These are phyloP conservation scores for Plasmopara muralis DNA, from an alignment of 352 stramenopile species.

Conservation along the genomic window DNA sequence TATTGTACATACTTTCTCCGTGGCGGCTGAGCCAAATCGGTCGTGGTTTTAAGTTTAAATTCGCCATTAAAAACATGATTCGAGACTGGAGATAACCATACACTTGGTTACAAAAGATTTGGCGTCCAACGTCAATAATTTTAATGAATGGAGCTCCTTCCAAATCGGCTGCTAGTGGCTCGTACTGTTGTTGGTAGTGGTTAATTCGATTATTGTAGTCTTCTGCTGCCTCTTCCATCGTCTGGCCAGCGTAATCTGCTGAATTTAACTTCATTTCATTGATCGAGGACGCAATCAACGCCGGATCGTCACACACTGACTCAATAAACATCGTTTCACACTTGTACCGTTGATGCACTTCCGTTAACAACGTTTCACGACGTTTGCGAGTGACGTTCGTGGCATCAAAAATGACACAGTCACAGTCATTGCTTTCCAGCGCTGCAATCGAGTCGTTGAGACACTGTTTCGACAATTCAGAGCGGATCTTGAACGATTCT, in stretches of 20 bases:
- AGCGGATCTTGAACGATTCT: slow-evolving; percentile 59
- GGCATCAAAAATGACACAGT: slow-evolving; percentile 79
- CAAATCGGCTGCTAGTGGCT: slow-evolving; percentile 45
- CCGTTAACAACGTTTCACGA: slow-evolving; percentile 46
- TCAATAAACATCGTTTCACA: slow-evolving; percentile 83
- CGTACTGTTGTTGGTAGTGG: slow-evolving; percentile 72
- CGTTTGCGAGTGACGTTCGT: slow-evolving; percentile 77
- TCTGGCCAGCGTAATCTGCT: slow-evolving; percentile 65
- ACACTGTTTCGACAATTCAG: slow-evolving; percentile 60
- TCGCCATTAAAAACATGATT: slow-evolving; percentile 95
- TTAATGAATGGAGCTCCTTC: slow-evolving; percentile 74
- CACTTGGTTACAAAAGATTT: slow-evolving; percentile 83
- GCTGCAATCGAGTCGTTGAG: slow-evolving; percentile 64
- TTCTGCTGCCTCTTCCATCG: slow-evolving; percentile 57
- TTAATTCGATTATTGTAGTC: slow-evolving; percentile 78
- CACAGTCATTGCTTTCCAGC: slow-evolving; percentile 58
- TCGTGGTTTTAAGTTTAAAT: slow-evolving; percentile 90
- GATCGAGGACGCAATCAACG: slow-evolving; percentile 72
- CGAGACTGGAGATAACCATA: slow-evolving; percentile 81
- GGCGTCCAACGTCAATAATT: slow-evolving; percentile 69
- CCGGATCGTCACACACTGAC: slow-evolving; percentile 63
- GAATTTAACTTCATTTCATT: slow-evolving; percentile 85
- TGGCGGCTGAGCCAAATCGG: slow-evolving; percentile 96
- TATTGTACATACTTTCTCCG: slow-evolving; percentile 97
- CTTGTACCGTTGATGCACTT: slow-evolving; percentile 56